Conservation (phyloP, 2,329 filamentous ascomycete genomes). For the Nectriaceae sp. region DNA sequence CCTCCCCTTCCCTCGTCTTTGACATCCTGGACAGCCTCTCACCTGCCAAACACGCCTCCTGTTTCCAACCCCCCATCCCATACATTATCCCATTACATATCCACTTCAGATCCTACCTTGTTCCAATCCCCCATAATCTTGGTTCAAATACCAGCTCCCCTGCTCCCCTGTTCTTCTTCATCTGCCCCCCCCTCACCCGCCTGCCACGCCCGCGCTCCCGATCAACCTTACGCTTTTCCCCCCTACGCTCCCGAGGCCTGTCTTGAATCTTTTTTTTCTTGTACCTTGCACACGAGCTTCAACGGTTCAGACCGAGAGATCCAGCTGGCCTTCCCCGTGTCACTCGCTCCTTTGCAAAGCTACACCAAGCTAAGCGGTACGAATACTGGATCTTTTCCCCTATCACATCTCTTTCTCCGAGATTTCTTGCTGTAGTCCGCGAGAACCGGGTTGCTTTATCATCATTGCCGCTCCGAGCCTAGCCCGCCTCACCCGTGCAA, state of each 20-base stretch:
- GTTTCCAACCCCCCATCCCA: conserved; percentile 28
- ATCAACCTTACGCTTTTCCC: conserved; percentile 28
- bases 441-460: conserved; percentile 40
- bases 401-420: conserved; percentile 21
- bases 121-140: conserved; percentile 33
- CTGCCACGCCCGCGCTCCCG: conserved; percentile 28
- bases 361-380: conserved; percentile 28
- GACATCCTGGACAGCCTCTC: conserved; percentile 18
- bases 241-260: conserved; percentile 27
- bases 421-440: conserved; percentile 29
- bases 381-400: conserved; percentile 32
- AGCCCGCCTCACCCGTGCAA: conserved; percentile 51
- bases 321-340: conserved; percentile 14
- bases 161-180: conserved; percentile 31
- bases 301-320: conserved; percentile 17
- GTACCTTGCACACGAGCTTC: conserved; percentile 23
- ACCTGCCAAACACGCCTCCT: conserved; percentile 28
- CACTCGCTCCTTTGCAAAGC: conserved; percentile 15
- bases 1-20: conserved; percentile 16
- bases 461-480: conserved; percentile 45
- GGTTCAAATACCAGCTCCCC: conserved; percentile 38
- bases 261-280: conserved; percentile 15
- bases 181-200: conserved; percentile 33
- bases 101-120: conserved; percentile 38
- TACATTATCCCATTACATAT: conserved; percentile 35